Percentiles rank a stretch among this genome's conserved stretches.
These are phyloP conservation scores for Phytophthora tubulina DNA, from an alignment of 352 stramenopile species.

Conservation along the genomic window DNA sequence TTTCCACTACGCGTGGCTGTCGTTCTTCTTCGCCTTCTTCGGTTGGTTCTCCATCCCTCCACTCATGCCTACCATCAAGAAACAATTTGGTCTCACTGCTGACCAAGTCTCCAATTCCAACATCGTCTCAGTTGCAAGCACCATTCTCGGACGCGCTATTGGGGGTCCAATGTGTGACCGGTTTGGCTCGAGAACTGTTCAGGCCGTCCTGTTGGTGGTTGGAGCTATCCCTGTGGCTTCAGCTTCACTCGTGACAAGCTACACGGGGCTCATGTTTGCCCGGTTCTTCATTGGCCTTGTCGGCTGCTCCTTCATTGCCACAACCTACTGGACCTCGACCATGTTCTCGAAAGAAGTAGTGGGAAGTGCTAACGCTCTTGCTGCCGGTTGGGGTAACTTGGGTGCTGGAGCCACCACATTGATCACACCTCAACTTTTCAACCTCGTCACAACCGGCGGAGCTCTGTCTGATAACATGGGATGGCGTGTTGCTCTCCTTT, in stretches of 20 bases:
- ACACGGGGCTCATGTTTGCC: constrained; percentile 77
- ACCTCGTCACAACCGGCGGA: constrained; percentile 75
- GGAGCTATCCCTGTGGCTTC: constrained; percentile 88
- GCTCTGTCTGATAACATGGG: constrained; percentile 74
- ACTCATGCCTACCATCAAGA: constrained; percentile 92
- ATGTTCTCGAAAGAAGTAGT: constrained; percentile 96
- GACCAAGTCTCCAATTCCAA: constrained; percentile 93
- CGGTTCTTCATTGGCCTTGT: constrained; percentile 96
- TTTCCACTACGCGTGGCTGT: constrained; percentile 94
- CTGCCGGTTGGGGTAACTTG: constrained; percentile 94
- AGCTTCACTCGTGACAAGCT: constrained; percentile 84
- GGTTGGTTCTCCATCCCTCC: constrained; percentile 96
- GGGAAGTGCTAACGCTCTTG: constrained; percentile 93
- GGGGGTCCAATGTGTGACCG: constrained; percentile 93
- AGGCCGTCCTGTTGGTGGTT: constrained; percentile 78
- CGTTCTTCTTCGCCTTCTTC: constrained; percentile 96
- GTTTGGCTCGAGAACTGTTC: constrained; percentile 88
- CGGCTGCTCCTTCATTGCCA: constrained; percentile 94
- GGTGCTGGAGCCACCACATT: constrained; percentile 90
- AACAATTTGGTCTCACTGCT: constrained; percentile 82
- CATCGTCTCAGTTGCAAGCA: constrained; percentile 90
- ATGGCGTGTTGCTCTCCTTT: constrained; percentile 92
- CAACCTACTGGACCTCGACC: constrained; percentile 93
- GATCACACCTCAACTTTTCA: constrained; percentile 90
- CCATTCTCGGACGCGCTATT: constrained; percentile 91